phyloP scores from a whole-genome alignment of 805 yeast species.

The Zygosaccharomyces siamensis region DNA sequence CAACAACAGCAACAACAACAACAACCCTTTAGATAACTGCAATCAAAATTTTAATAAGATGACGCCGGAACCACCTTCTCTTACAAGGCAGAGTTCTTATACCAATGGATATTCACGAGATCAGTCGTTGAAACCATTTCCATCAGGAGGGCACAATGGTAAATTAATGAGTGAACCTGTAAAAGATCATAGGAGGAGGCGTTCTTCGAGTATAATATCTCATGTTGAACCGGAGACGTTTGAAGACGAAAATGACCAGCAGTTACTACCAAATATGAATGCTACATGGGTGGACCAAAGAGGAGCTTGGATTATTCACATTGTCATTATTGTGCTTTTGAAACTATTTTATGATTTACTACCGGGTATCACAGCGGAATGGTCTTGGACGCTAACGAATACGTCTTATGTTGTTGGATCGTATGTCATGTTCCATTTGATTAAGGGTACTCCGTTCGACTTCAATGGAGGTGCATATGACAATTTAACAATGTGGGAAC shows the following conservation, averaged over 20 bases:
- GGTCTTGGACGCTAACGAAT: constrained; percentile 93
- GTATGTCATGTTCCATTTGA: constrained; percentile 92
- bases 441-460: constrained; percentile 96
- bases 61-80: constrained; percentile 4
- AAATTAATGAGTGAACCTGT: constrained; percentile 28
- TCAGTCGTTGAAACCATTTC: constrained; percentile 28
- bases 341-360: constrained; percentile 74
- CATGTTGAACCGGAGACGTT: constrained; percentile 90
- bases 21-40: neutral
- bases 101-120: constrained; percentile 11
- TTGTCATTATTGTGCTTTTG: constrained; percentile 70
- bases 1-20: no score
- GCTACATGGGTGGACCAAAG: constrained; percentile 95
- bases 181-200: constrained; percentile 48
- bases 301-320: constrained; percentile 94
- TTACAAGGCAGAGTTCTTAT: constrained; percentile 5
- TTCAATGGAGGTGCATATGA: constrained; percentile 96
- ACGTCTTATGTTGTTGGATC: constrained; percentile 86
- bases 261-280: constrained; percentile 80
- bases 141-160: constrained; percentile 18
- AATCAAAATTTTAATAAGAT: neutral
- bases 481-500: constrained; percentile 98
- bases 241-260: constrained; percentile 90
- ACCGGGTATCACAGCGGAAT: constrained; percentile 74
- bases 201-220: constrained; percentile 85